Evolutionary conservation across 2,329 filamentous ascomycete species (phyloP), one percentile per base, ranked within the genome.

Genomic region (Paraphaeosphaeria sporulosa): DNA sequence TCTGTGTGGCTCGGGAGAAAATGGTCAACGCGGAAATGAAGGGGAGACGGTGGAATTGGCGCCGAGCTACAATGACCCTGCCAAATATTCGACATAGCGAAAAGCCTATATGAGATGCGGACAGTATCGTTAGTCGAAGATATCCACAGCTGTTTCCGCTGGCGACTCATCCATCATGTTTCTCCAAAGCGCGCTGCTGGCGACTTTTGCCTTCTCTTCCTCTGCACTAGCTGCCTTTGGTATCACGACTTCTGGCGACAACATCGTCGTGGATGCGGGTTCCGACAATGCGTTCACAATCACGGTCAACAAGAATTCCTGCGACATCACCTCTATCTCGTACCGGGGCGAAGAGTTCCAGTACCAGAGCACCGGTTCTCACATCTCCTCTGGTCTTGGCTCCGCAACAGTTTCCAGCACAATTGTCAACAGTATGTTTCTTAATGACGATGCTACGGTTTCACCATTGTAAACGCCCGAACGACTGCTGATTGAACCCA

Each of bases 271-370:
- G 10, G 76, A 78, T 59, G 71, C 76, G 3, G 76, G 75, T 2
- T 72, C 75, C 0, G 60, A 65, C 25, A 74, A 77, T 47, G 21
- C 72, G 6, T 61, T 79, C n/a, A 64, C 71, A 9, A 68, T 78
- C 19, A 75, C 73, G 8, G 74, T 79, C 15, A 70, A 74, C 32
- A 63, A 81, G 49, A 79, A 78, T 17, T 88, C 78, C 71, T 89
- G 87, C 65, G 88, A 89, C 65, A 87, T 90, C 72, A 88, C 83
- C 15, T 89, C 87, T 0, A 85, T 90, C 72, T 82, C 83, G 56
- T 89, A 83, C 70, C 83, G 85, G 25, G 84, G 85, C 60, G 80
- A 81, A 46, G 85, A 90, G 70, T 81, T 87, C 8, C 88, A 90
- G 73, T 85, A 86, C 65, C 63, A 76, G 7, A 73, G 74, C 49